These are phyloP conservation scores for Testicularia cyperi DNA, from an alignment of 1,284 basidiomycete species.

Conservation along the genomic window DNA sequence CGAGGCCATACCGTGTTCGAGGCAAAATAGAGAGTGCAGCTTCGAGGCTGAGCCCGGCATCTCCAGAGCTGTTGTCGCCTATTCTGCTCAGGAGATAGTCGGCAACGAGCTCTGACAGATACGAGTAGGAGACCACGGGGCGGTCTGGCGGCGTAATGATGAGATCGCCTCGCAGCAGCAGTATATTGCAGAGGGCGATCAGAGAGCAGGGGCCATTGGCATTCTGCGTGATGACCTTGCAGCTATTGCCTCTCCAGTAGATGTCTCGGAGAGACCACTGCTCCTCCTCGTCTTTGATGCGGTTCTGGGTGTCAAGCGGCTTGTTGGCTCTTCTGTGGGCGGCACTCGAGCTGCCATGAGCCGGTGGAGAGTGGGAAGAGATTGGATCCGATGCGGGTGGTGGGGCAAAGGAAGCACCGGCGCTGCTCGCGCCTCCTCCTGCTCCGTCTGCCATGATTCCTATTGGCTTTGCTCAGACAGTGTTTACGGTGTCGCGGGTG, in stretches of 20 bases:
- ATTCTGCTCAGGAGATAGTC: slow-evolving; percentile 79
- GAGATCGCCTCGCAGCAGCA: slow-evolving; percentile 42
- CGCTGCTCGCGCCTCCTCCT: too few species aligned
- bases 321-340: too few species aligned
- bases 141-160: slow-evolving; percentile 65
- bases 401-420: too few species aligned
- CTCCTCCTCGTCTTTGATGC: slow-evolving; percentile 38
- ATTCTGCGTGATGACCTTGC: slow-evolving; percentile 62
- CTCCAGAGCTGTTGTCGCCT: too few species aligned
- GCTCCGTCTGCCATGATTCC: too few species aligned
- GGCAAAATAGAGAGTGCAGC: slow-evolving; percentile 80
- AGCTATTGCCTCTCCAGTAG: slow-evolving; percentile 32
- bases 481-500: too few species aligned
- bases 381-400: too few species aligned
- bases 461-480: too few species aligned
- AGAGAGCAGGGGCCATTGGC: slow-evolving; percentile 75
- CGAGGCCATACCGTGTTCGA: slow-evolving; percentile 70
- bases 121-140: slow-evolving; percentile 75
- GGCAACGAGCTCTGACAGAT: slow-evolving; percentile 76
- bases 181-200: slow-evolving; percentile 69
- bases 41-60: slow-evolving; percentile 66
- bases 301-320: too few species aligned
- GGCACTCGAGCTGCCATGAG: too few species aligned
- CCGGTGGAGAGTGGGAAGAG: too few species aligned
- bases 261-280: slow-evolving; percentile 54